Conservation (phyloP, 192 early-diverging fungal genomes). For the Spizellomyces punctatus region DNA sequence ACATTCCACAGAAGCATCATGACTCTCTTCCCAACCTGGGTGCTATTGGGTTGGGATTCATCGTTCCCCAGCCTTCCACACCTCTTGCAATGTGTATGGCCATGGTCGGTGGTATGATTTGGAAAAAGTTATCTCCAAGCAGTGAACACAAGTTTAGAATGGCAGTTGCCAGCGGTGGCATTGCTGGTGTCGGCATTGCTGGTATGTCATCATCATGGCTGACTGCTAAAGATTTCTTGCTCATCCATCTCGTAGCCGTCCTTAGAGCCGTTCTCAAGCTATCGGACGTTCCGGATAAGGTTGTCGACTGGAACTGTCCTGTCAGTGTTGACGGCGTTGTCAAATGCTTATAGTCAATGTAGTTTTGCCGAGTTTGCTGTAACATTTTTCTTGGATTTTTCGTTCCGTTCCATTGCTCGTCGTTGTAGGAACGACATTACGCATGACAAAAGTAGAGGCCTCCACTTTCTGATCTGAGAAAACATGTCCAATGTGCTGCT, state of each 20-base stretch:
- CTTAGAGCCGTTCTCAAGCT: conserved; percentile 12
- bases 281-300: conserved; percentile 9
- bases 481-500: no score
- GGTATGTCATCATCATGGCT: background rate
- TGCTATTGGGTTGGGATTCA: conserved; percentile 5
- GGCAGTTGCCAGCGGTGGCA: conserved; percentile 16
- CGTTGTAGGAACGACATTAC: no score
- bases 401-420: no score
- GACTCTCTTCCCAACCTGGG: background rate
- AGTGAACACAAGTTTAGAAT: conserved; percentile 1
- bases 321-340: conserved; percentile 3
- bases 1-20: background rate
- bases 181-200: conserved; percentile 20
- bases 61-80: conserved; percentile 14
- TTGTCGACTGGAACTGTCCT: conserved; percentile 14
- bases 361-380: no score
- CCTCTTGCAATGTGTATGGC: conserved; percentile 11
- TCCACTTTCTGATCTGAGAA: no score
- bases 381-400: no score
- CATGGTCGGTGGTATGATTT: background rate
- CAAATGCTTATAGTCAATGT: background rate
- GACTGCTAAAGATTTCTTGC: background rate
- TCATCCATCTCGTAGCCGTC: conserved; percentile 1
- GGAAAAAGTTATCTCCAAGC: background rate
- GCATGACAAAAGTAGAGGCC: no score